phyloP scores from a whole-genome alignment of 208 protist genomes.

The Trypanosoma scelopori region DNA sequence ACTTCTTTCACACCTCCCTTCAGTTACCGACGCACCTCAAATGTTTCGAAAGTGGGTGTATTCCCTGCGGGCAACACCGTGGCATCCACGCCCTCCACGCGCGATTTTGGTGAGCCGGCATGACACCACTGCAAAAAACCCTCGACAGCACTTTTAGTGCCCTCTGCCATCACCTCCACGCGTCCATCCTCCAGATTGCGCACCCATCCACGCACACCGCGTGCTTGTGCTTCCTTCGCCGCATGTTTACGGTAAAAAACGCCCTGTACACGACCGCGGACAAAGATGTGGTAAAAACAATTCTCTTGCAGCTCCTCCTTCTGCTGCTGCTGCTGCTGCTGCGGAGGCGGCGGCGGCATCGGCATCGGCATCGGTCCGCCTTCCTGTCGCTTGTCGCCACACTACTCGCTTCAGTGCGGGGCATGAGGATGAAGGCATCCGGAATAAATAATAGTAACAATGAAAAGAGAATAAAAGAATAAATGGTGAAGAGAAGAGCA shows the following conservation, averaged over 20 bases:
- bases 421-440: constrained; percentile 3
- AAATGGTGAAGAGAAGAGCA: too few relatives aligned
- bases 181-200: constrained; percentile 72
- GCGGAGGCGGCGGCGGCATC: too few relatives aligned
- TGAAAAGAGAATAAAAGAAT: constrained; percentile 10
- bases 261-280: constrained; percentile 84
- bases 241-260: constrained; percentile 91
- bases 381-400: neutral
- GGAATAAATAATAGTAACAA: constrained; percentile 16
- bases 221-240: constrained; percentile 32
- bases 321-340: too few relatives aligned
- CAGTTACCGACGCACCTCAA: constrained; percentile 16
- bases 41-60: constrained; percentile 11
- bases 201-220: constrained; percentile 78
- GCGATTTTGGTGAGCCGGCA: constrained; percentile 68
- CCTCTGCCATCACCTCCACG: constrained; percentile 80
- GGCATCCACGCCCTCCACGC: constrained; percentile 27
- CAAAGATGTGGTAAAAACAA: constrained; percentile 54
- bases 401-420: neutral
- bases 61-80: neutral
- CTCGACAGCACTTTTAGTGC: constrained; percentile 36
- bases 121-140: constrained; percentile 75
- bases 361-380: neutral
- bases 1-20: constrained; percentile 26
- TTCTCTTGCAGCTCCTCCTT: too few relatives aligned